Base-by-base conservation (phyloP, 805 yeast genomes). In the Priceomyces haplophilus region DNA sequence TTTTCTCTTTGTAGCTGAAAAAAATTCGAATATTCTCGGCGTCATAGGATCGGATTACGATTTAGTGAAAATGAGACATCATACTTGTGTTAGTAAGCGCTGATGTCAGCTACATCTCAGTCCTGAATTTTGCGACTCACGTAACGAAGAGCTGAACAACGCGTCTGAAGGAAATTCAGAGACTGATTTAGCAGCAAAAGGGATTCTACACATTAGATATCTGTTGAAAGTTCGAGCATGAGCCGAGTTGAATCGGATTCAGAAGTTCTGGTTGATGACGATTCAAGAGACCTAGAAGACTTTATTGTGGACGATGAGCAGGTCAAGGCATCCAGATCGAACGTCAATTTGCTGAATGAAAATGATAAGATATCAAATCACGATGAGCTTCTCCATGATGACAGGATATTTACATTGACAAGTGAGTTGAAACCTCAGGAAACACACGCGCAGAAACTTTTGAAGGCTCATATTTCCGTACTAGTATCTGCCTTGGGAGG, bases 401-500 rank as follows among this genome's bases (percentile, higher is more conserved):
- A 61, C 42, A 45, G 65, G 34, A 46, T 64, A 7, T 47, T 48
- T 29, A 41, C 45, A 13, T 38, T 69, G 43, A 54, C 63, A 7
- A 40, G 57, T 3, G 38, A 51, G 2, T 46, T 63, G 21, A 59
- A 55, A 31, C 66, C 70, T 13, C 61, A 64, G 36, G 68, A 65
- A 46, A 49, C 67, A 15, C 59, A 50, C 41, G 54, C 72, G 2
- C 67, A 67, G 37, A 66, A 66, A 45, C 54, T 80, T 12, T 61
- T 83, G 31, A 75, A 76, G 48, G 87, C 93, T 0, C 88, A 88
- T 61, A 83, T 91, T 24, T 77, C 90, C 11, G 80, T 87, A 34
- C 72, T 90, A 31, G 88, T 89, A 3, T 79, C 96, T 3, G 96
- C 98, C 0, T 72, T 91, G 2, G 99, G 99, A 41, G 98, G 97